phyloP scores from a whole-genome alignment of 306 rosid genomes.

The Sophora flavescens region DNA sequence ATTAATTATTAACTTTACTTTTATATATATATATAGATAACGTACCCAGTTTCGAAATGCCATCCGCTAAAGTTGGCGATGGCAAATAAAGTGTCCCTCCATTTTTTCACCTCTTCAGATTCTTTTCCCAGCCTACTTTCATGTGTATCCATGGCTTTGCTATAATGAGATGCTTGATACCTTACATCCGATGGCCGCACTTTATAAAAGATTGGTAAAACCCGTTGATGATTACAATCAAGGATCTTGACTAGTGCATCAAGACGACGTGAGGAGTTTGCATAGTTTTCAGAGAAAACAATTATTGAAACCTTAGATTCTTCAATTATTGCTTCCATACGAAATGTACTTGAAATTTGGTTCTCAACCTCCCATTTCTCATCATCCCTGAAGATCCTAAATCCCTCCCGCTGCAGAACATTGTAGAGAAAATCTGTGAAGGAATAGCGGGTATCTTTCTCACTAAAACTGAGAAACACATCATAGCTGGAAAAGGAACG shows the following conservation, averaged over 20 bases:
- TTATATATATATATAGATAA: too few species aligned
- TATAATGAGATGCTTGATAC: not conserved
- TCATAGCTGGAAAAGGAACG: not conserved
- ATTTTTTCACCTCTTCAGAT: not conserved
- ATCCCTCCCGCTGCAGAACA: not conserved
- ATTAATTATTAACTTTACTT: too few species aligned
- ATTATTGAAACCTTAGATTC: not conserved
- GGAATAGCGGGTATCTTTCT: not conserved
- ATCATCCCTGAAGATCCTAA: not conserved
- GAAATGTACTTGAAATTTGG: not conserved
- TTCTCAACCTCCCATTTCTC: not conserved
- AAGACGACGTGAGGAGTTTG: not conserved
- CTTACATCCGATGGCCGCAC: not conserved
- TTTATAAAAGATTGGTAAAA: not conserved
- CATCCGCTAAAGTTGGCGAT: slow-evolving; percentile 12
- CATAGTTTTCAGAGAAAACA: not conserved
- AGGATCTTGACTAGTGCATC: not conserved
- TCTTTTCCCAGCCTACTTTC: not conserved
- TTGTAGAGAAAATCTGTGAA: not conserved
- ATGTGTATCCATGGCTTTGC: not conserved
- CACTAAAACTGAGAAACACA: not conserved
- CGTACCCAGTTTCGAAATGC: not conserved
- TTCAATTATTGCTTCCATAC: not conserved
- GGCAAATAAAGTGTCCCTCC: slow-evolving; percentile 22
- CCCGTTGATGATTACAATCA: not conserved